phyloP scores from a whole-genome alignment of 2,329 filamentous ascomycete species.

The Diaporthe sp. region DNA sequence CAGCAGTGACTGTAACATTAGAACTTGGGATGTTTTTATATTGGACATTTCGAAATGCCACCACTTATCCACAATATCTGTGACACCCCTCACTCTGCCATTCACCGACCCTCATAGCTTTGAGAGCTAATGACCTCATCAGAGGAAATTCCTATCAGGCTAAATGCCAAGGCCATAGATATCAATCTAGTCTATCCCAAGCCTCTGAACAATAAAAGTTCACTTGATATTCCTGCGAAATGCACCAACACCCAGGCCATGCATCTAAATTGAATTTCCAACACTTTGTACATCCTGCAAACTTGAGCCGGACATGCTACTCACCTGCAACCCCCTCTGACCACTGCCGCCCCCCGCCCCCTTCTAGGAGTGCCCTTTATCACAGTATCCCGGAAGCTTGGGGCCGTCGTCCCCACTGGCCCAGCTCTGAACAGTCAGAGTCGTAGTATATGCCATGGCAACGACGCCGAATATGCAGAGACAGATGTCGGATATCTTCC shows the following conservation, averaged over 20 bases:
- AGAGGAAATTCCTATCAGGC: background rate
- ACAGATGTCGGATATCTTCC: slow-evolving; percentile 77
- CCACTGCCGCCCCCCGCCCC: background rate
- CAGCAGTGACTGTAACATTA: background rate
- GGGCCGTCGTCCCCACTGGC: slow-evolving; percentile 63
- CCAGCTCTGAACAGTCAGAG: slow-evolving; percentile 89
- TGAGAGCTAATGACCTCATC: background rate
- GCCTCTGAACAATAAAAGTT: background rate
- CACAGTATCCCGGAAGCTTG: slow-evolving; percentile 64
- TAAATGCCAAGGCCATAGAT: background rate
- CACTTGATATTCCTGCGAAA: background rate
- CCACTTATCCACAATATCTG: background rate
- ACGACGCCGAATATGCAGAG: slow-evolving; percentile 85
- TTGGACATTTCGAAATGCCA: background rate
- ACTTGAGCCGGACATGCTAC: slow-evolving; percentile 7
- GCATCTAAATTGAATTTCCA: slow-evolving; percentile 23
- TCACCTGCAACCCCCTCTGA: background rate
- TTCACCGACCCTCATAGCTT: background rate
- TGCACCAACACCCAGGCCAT: slow-evolving; percentile 29
- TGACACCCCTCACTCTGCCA: background rate
- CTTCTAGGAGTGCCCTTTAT: slow-evolving; percentile 47
- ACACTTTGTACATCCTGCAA: slow-evolving; percentile 17
- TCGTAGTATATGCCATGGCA: slow-evolving; percentile 93
- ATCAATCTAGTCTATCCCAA: slow-evolving; percentile 33
- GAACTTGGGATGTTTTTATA: background rate